Evolutionary conservation across 2,329 filamentous ascomycete genomes (phyloP).

Genomic region (Fulvia fulva): DNA sequence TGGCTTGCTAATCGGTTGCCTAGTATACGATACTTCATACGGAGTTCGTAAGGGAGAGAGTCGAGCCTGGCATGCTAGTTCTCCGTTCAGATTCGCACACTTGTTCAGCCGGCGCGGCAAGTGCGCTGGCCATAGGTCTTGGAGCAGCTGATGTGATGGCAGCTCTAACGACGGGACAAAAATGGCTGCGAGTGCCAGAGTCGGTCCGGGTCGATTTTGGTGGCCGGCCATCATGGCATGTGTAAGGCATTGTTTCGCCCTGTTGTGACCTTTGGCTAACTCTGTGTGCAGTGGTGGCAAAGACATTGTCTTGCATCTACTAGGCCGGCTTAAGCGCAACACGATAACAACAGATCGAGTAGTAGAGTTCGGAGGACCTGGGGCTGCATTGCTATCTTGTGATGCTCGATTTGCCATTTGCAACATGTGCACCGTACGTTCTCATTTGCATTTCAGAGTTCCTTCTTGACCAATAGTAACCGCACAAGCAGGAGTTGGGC

Average conservation of each 20-base stretch:
- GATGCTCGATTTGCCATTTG: slow-evolving; percentile 13
- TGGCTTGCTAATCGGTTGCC: neutral
- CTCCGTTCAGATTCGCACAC: slow-evolving; percentile 9
- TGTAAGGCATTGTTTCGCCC: too few relatives aligned
- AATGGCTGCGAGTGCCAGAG: slow-evolving; percentile 14
- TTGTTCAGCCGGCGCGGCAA: slow-evolving; percentile 8
- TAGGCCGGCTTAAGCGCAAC: slow-evolving; percentile 10
- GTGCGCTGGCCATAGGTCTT: slow-evolving; percentile 13
- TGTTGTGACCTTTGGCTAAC: neutral
- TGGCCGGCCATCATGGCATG: slow-evolving; percentile 6
- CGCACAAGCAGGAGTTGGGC: slow-evolving; percentile 3
- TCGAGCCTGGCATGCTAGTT: slow-evolving; percentile 11
- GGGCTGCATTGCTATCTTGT: neutral
- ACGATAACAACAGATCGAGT: slow-evolving; percentile 9
- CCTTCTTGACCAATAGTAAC: neutral
- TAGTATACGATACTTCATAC: slow-evolving; percentile 13
- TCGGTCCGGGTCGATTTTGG: slow-evolving; percentile 7
- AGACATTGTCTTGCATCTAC: slow-evolving; percentile 12
- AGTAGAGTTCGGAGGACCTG: slow-evolving; percentile 8
- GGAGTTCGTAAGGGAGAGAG: slow-evolving; percentile 9
- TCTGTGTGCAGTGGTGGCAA: slow-evolving; percentile 1
- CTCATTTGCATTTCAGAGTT: neutral
- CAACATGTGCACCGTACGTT: slow-evolving; percentile 11
- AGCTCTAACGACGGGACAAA: slow-evolving; percentile 8
- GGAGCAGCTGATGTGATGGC: slow-evolving; percentile 14